These are phyloP conservation scores for Aspergillus felis DNA, from an alignment of 2,329 filamentous ascomycete species.

Conservation along the genomic window DNA sequence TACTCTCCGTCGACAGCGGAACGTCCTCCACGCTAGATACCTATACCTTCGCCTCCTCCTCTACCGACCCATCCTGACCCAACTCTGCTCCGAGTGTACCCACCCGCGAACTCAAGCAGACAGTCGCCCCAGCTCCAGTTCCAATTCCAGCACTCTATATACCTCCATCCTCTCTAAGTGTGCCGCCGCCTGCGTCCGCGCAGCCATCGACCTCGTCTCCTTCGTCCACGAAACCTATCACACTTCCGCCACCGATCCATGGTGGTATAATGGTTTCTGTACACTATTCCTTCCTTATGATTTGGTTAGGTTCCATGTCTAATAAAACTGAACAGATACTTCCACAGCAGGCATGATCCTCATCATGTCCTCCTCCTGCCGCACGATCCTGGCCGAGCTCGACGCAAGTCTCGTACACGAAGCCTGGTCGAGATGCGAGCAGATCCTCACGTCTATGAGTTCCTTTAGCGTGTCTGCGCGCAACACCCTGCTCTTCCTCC, in stretches of 20 bases:
- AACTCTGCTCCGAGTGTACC: constrained; percentile 23
- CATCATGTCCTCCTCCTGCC: constrained; percentile 27
- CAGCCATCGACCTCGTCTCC: constrained; percentile 28
- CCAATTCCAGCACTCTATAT: background rate
- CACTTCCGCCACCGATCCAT: constrained; percentile 25
- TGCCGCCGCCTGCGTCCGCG: constrained; percentile 27
- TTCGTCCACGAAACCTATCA: constrained; percentile 27
- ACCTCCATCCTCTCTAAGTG: constrained; percentile 18
- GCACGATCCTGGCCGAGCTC: constrained; percentile 17
- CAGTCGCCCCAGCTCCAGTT: background rate
- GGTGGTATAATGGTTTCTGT: constrained; percentile 43
- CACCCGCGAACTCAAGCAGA: no score
- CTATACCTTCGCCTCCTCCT: constrained; percentile 32
- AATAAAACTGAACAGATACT: constrained; percentile 17
- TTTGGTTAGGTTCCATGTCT: background rate
- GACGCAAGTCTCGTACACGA: constrained; percentile 15
- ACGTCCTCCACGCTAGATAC: constrained; percentile 31
- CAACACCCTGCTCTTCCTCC: constrained; percentile 28
- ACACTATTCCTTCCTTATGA: constrained; percentile 7
- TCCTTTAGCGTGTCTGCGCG: constrained; percentile 26
- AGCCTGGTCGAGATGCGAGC: constrained; percentile 26
- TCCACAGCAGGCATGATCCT: constrained; percentile 30
- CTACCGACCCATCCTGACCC: constrained; percentile 33
- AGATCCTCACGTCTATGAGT: constrained; percentile 24
- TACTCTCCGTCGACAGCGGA: constrained; percentile 23